Evolutionary conservation across 106 monocot genomes (phyloP).

Genomic region (Platanthera zijinensis): DNA sequence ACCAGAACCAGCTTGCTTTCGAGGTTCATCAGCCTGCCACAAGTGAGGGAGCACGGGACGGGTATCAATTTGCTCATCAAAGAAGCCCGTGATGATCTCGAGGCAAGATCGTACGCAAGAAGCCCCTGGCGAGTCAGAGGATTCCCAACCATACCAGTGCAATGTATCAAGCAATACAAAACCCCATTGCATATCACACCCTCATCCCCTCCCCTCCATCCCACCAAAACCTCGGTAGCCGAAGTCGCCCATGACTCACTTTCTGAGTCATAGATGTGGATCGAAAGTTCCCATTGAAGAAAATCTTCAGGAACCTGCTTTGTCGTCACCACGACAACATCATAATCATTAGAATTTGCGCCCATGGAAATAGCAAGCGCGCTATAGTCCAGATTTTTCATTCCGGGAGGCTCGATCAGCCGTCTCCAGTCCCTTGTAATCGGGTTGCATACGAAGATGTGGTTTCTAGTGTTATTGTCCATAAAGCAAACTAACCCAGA

Average conservation of each 20-base stretch:
- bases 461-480: constrained; percentile 57
- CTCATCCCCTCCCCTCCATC: constrained; percentile 76
- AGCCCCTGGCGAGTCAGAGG: constrained; percentile 41
- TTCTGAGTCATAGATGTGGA: constrained; percentile 56
- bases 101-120: constrained; percentile 44
- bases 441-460: constrained; percentile 65
- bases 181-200: constrained; percentile 67
- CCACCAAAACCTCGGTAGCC: constrained; percentile 35
- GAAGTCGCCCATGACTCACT: constrained; percentile 30
- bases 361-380: constrained; percentile 42
- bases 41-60: constrained; percentile 57
- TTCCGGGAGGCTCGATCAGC: constrained; percentile 43
- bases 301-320: constrained; percentile 56
- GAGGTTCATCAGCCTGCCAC: constrained; percentile 72
- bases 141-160: constrained; percentile 24
- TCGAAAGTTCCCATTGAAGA: constrained; percentile 56
- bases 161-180: constrained; percentile 60
- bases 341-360: constrained; percentile 29
- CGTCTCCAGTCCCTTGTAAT: constrained; percentile 44
- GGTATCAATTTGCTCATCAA: constrained; percentile 34
- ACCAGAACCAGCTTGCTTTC: constrained; percentile 63
- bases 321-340: constrained; percentile 41
- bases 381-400: constrained; percentile 44
- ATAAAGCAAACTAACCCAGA: constrained; percentile 69
- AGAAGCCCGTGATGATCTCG: constrained; percentile 13